Percentiles rank a stretch among this genome's conserved stretches.
These are phyloP conservation scores for Tulasnella sp. DNA, from an alignment of 768 basidiomycete species.

Conservation along the genomic window DNA sequence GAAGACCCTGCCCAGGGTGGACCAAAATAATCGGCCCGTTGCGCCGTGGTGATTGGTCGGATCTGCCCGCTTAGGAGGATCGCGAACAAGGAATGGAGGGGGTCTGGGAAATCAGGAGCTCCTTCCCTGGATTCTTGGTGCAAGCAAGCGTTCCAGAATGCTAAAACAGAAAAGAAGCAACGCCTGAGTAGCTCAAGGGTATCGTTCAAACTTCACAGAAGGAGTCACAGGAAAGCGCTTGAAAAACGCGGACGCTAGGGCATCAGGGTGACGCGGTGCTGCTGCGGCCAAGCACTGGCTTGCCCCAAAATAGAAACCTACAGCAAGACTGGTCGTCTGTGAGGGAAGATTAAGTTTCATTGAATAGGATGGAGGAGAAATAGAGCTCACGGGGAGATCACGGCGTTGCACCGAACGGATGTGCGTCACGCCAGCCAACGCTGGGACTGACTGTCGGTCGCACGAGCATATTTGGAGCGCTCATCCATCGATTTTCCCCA, in stretches of 20 bases:
- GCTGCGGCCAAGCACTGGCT: background rate
- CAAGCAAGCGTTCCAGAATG: background rate
- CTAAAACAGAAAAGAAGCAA: background rate
- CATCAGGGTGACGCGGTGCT: background rate
- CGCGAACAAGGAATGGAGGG: background rate
- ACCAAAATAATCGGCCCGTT: background rate
- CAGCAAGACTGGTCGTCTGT: too few relatives aligned
- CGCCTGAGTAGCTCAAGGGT: background rate
- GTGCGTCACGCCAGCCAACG: too few relatives aligned
- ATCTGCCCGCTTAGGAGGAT: background rate
- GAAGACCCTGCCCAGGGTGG: background rate
- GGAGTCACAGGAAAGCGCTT: background rate
- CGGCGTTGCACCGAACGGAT: too few relatives aligned
- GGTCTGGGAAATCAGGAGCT: constrained; percentile 1
- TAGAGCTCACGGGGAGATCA: too few relatives aligned
- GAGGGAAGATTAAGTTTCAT: too few relatives aligned
- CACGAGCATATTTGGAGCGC: too few relatives aligned
- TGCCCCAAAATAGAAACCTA: too few relatives aligned
- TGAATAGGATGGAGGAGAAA: too few relatives aligned
- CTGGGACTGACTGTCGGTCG: too few relatives aligned
- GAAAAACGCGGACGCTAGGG: background rate
- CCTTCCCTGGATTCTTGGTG: background rate
- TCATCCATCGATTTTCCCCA: too few relatives aligned
- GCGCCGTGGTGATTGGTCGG: background rate
- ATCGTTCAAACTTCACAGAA: background rate